Conservation (phyloP, 2,329 filamentous ascomycete species). For the Fusarium verrucosum region DNA sequence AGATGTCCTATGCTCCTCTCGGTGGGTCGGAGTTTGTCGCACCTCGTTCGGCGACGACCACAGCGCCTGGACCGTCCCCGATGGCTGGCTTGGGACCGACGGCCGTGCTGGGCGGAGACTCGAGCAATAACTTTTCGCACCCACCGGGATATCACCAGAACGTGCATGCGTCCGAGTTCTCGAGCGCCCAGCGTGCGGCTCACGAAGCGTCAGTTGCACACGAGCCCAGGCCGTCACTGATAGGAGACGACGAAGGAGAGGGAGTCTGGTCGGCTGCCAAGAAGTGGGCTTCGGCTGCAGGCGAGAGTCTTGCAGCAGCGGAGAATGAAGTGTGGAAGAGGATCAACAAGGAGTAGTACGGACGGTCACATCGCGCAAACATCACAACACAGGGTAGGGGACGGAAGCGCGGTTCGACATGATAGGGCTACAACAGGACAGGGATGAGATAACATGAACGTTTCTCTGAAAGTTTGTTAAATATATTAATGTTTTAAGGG, state of each 20-base stretch:
- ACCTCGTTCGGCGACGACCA: conserved; percentile 58
- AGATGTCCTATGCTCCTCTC: conserved; percentile 61
- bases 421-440: conserved; percentile 32
- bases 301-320: conserved; percentile 65
- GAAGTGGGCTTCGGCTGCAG: conserved; percentile 66
- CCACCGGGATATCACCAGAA: conserved; percentile 68
- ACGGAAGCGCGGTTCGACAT: conserved; percentile 8
- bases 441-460: conserved; percentile 29
- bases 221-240: conserved; percentile 33
- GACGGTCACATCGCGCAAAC: conserved; percentile 3
- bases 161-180: conserved; percentile 61
- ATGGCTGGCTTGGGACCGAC: conserved; percentile 42
- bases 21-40: conserved; percentile 53
- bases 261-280: conserved; percentile 66
- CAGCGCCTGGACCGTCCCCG: conserved; percentile 43
- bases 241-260: conserved; percentile 49
- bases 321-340: conserved; percentile 71
- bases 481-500: conserved; percentile 41
- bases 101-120: conserved; percentile 41
- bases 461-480: conserved; percentile 32
- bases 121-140: conserved; percentile 52
- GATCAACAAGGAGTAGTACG: conserved; percentile 66
- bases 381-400: conserved; percentile 11
- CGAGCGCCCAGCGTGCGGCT: conserved; percentile 57
- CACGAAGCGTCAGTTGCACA: conserved; percentile 49